phyloP scores from a whole-genome alignment of 73 alveolate species.

The Urostyla sp. region DNA sequence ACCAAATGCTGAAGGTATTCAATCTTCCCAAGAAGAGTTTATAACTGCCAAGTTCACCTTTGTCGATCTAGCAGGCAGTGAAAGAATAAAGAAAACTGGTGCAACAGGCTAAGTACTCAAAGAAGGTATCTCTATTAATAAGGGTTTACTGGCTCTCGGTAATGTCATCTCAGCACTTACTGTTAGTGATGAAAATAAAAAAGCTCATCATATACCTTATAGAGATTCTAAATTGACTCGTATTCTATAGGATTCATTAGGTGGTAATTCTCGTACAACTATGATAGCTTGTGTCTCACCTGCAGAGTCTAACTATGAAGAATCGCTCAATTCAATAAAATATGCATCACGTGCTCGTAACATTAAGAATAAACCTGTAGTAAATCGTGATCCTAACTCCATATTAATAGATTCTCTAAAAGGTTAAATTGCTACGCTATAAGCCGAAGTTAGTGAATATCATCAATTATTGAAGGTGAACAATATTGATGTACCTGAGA shows the following conservation, averaged over 20 bases:
- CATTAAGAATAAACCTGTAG: constrained; percentile 77
- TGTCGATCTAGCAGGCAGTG: constrained; percentile 99
- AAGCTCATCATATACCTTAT: constrained; percentile 67
- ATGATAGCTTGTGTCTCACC: constrained; percentile 89
- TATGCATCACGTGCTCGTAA: constrained; percentile 88
- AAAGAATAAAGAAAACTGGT: constrained; percentile 86
- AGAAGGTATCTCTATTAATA: constrained; percentile 92
- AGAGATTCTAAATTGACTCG: constrained; percentile 87
- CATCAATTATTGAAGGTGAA: background rate
- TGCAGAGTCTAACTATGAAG: constrained; percentile 83
- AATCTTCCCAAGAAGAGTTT: constrained; percentile 78
- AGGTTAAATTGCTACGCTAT: constrained; percentile 31
- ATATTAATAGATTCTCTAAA: constrained; percentile 52
- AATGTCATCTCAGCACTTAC: constrained; percentile 91
- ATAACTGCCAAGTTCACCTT: constrained; percentile 93
- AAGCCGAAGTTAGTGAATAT: constrained; percentile 26
- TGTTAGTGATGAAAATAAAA: constrained; percentile 73
- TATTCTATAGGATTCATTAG: constrained; percentile 84
- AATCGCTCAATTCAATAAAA: constrained; percentile 74
- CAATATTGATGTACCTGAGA: constrained; percentile 4
- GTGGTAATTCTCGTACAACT: constrained; percentile 86
- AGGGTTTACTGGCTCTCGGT: constrained; percentile 90
- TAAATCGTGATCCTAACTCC: constrained; percentile 74
- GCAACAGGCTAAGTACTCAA: constrained; percentile 79
- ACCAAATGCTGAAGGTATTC: constrained; percentile 68